Percentiles rank a stretch among this genome's conserved stretches.
Conservation (phyloP, 352 stramenopile genomes). For the Phytophthora capsici region DNA sequence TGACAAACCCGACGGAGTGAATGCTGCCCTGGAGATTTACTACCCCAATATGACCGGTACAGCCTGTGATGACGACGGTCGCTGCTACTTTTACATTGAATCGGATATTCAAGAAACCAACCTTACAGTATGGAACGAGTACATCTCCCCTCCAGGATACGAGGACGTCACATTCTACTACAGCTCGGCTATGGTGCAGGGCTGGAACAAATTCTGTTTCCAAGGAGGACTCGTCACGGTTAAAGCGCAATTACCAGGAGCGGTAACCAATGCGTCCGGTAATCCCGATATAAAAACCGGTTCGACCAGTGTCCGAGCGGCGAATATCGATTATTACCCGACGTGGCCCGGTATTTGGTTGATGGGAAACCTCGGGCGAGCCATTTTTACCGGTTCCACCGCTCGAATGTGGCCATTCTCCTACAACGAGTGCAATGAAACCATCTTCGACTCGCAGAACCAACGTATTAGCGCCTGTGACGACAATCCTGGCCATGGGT, state of each 20-base stretch:
- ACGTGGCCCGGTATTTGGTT: constrained; percentile 97
- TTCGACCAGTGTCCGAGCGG: constrained; percentile 22
- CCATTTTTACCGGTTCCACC: constrained; percentile 95
- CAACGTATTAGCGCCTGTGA: constrained; percentile 93
- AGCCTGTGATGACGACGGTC: constrained; percentile 47
- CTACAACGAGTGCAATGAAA: constrained; percentile 92
- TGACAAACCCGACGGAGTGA: constrained; percentile 71
- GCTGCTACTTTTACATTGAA: constrained; percentile 74
- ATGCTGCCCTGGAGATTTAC: constrained; percentile 71
- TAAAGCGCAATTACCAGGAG: constrained; percentile 75
- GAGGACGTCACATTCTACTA: constrained; percentile 54
- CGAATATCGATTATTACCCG: constrained; percentile 51
- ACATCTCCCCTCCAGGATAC: constrained; percentile 56
- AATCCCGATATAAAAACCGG: constrained; percentile 58
- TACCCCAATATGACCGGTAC: constrained; percentile 70
- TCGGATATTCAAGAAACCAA: constrained; percentile 50
- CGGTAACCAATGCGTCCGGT: constrained; percentile 38
- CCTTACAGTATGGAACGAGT: constrained; percentile 67
- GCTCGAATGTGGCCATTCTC: constrained; percentile 97
- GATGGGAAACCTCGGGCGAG: constrained; percentile 94
- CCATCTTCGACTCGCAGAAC: constrained; percentile 57
- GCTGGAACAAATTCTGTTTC: constrained; percentile 97
- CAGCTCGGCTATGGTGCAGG: constrained; percentile 86
- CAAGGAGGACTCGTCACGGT: constrained; percentile 93
- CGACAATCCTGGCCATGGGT: constrained; percentile 85